These are phyloP conservation scores for Radiomyces spectabilis DNA, from an alignment of 192 early-diverging fungal species.

Conservation along the genomic window DNA sequence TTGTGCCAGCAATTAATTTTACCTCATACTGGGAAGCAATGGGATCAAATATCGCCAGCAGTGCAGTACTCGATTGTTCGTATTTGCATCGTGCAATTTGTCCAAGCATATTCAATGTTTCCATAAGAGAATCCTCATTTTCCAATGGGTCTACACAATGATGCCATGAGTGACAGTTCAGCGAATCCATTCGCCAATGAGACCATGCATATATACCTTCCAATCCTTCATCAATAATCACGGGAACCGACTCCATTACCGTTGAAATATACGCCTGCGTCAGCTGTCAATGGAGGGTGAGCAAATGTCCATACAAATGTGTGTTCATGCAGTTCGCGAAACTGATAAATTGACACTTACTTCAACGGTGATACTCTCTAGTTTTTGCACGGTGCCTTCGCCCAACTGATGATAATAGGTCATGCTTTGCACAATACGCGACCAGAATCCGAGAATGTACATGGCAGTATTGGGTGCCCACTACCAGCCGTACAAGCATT, in stretches of 20 bases:
- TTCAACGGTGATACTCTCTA: constrained; percentile 40
- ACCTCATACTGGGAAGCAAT: constrained; percentile 56
- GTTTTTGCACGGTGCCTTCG: constrained; percentile 24
- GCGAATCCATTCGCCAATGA: too few species aligned
- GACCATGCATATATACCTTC: constrained; percentile 47
- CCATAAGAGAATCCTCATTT: constrained; percentile 60
- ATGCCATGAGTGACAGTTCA: too few species aligned
- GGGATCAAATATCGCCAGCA: constrained; percentile 47
- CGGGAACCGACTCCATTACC: constrained; percentile 40
- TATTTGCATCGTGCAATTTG: constrained; percentile 64
- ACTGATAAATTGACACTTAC: constrained; percentile 2
- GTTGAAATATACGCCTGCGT: constrained; percentile 41
- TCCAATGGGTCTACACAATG: constrained; percentile 47
- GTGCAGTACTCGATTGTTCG: constrained; percentile 40
- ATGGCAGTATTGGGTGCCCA: constrained; percentile 67
- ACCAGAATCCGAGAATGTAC: constrained; percentile 83
- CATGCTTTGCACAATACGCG: constrained; percentile 59
- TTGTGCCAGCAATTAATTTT: neutral
- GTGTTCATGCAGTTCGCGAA: constrained; percentile 20
- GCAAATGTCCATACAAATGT: constrained; percentile 8
- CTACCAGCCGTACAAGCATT: constrained; percentile 28
- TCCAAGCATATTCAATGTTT: constrained; percentile 62
- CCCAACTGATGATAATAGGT: constrained; percentile 38
- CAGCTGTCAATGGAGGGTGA: constrained; percentile 27
- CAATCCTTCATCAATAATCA: constrained; percentile 40